Conservation (phyloP, 495 filamentous ascomycete genomes). For the Aspergillus leporis region DNA sequence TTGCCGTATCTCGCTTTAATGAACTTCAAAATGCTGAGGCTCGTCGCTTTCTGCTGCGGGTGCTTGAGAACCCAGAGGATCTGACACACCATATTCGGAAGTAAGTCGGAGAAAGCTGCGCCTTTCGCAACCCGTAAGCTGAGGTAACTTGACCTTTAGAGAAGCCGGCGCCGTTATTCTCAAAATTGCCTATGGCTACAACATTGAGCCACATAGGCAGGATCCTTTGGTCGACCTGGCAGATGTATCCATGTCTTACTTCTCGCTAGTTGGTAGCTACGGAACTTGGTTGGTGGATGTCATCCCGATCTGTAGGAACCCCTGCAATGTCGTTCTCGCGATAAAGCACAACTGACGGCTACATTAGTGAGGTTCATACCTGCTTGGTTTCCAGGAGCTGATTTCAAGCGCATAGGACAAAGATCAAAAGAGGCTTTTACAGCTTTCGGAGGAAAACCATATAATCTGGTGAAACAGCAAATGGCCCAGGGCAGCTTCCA, state of each 20-base stretch:
- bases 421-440: conserved; percentile 27
- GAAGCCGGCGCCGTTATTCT: conserved; percentile 42
- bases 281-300: conserved; percentile 48
- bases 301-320: conserved; percentile 18
- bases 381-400: conserved; percentile 48
- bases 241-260: conserved; percentile 39
- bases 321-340: too few species aligned
- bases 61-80: not conserved
- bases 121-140: not conserved
- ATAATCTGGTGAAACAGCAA: conserved; percentile 46
- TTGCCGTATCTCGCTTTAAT: not conserved
- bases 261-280: conserved; percentile 38
- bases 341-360: not conserved
- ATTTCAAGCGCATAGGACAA: conserved; percentile 40
- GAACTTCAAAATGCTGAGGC: not conserved
- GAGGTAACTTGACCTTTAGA: not conserved
- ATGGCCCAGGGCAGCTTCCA: conserved; percentile 32
- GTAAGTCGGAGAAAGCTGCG: not conserved
- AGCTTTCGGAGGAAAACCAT: conserved; percentile 34
- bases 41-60: not conserved
- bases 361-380: conserved; percentile 32
- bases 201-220: conserved; percentile 32
- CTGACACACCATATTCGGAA: not conserved
- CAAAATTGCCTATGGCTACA: conserved; percentile 51
- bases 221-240: conserved; percentile 45